Conservation (phyloP, 75 land plant species). For the Pinus albicaulis region DNA sequence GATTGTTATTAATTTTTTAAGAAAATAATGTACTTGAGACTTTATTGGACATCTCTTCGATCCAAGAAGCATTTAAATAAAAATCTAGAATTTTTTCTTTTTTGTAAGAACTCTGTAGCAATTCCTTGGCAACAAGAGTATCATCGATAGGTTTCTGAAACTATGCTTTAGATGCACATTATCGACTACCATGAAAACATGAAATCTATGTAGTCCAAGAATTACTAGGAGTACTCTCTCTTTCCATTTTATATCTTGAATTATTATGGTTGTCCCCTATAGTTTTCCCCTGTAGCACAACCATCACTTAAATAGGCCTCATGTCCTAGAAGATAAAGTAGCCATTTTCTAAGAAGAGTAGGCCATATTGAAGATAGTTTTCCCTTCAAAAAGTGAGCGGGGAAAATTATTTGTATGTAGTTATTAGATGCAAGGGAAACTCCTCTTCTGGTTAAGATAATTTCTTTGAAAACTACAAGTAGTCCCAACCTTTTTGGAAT, state of each 20-base stretch:
- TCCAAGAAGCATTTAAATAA: background rate
- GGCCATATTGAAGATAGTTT: no score
- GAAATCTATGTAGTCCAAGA: background rate
- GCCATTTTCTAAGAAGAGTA: no score
- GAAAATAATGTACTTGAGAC: constrained; percentile 30
- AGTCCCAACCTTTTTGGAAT: no score
- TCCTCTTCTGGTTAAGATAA: no score
- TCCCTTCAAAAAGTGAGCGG: no score
- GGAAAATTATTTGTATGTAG: no score
- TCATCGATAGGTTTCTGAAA: background rate
- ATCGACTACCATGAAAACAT: constrained; percentile 7
- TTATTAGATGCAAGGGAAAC: no score
- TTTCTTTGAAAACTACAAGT: no score
- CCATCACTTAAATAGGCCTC: no score
- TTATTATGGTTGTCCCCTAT: constrained; percentile 2
- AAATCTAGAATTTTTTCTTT: constrained; percentile 4
- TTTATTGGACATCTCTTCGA: constrained; percentile 14
- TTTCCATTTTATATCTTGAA: background rate
- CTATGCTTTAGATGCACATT: background rate
- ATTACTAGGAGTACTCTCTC: background rate
- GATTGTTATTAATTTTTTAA: constrained; percentile 67
- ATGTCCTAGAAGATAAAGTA: no score
- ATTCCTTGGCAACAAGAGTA: background rate
- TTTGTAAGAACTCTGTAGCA: background rate
- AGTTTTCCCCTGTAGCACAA: no score